Evolutionary conservation across 306 rosid genomes (phyloP).

Genomic region (cucumber (Cucumis sativus)): Cucumber_9930_V3 NC_026660.2:22090501-22091000

Average conservation of each 20-base stretch:
- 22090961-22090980: conserved; percentile 40
- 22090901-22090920: conserved; percentile 31
- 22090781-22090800: conserved; percentile 34
- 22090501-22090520: background rate
- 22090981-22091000: conserved; percentile 62
- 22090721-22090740: conserved; percentile 64
- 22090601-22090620: background rate
- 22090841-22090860: conserved; percentile 59
- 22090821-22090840: conserved; percentile 33
- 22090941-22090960: conserved; percentile 26
- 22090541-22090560: background rate
- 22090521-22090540: background rate
- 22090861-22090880: conserved; percentile 26
- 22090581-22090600: background rate
- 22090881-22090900: conserved; percentile 26
- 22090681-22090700: conserved; percentile 4
- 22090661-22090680: background rate
- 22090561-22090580: background rate
- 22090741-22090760: conserved; percentile 52
- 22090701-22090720: conserved; percentile 45
- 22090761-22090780: conserved; percentile 38
- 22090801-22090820: conserved; percentile 56
- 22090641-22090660: background rate
- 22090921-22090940: conserved; percentile 39
- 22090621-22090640: background rate